These are phyloP conservation scores for Oenanthe javanica DNA, from an alignment of 140 eudicot species.

Conservation along the genomic window DNA sequence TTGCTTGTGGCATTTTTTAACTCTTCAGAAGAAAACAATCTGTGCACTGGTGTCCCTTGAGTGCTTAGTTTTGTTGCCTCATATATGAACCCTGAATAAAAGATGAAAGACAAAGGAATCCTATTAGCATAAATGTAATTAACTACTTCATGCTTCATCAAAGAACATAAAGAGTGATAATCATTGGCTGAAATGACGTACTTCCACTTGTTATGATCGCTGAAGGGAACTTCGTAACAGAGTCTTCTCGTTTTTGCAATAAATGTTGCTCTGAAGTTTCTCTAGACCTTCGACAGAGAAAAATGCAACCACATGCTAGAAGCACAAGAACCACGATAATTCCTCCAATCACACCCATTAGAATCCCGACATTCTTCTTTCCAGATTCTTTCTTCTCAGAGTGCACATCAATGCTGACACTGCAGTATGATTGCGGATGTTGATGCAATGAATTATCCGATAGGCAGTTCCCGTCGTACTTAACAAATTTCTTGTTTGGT, in stretches of 20 bases:
- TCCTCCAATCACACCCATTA: constrained; percentile 38
- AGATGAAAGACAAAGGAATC: background rate
- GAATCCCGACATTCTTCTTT: constrained; percentile 20
- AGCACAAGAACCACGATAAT: constrained; percentile 28
- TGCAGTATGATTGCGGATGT: constrained; percentile 45
- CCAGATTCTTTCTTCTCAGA: constrained; percentile 25
- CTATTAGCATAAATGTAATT: background rate
- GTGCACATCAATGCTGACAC: constrained; percentile 30
- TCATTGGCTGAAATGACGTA: constrained; percentile 16
- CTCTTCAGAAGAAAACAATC: constrained; percentile 45
- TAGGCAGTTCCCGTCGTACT: constrained; percentile 49
- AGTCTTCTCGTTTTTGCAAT: constrained; percentile 36
- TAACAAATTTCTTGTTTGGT: constrained; percentile 24
- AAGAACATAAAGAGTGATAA: background rate
- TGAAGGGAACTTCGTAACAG: constrained; percentile 39
- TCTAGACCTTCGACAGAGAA: constrained; percentile 28
- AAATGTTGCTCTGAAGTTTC: constrained; percentile 33
- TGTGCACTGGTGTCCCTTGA: constrained; percentile 42
- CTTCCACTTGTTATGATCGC: constrained; percentile 55
- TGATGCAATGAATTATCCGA: constrained; percentile 36
- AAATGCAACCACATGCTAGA: constrained; percentile 33
- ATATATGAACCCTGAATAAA: constrained; percentile 37
- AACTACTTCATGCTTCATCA: background rate
- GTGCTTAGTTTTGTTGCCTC: constrained; percentile 44
- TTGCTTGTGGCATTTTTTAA: constrained; percentile 55